Evolutionary conservation across 2,329 filamentous ascomycete genomes (phyloP).

Genomic region (Botrytis paeoniae): DNA sequence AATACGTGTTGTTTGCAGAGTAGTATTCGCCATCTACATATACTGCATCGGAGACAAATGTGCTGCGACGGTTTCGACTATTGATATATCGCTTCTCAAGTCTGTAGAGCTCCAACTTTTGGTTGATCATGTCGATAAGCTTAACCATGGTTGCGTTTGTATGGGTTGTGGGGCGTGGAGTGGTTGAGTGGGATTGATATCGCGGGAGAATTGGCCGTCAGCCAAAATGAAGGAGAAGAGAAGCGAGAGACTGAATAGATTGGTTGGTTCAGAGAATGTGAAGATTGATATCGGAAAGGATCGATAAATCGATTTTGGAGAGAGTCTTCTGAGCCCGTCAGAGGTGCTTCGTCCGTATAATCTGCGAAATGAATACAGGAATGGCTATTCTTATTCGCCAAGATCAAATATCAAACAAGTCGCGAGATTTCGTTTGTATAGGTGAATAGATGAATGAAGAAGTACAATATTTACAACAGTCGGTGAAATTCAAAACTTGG

Average conservation of each 20-base stretch:
- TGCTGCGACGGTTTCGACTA: conserved; percentile 79
- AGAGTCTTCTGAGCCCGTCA: background rate
- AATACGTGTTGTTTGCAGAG: conserved; percentile 10
- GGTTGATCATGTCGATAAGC: conserved; percentile 58
- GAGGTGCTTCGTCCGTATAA: background rate
- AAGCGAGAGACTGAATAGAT: background rate
- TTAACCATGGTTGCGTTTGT: conserved; percentile 36
- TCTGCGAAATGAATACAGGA: background rate
- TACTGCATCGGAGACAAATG: conserved; percentile 82
- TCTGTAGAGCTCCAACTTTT: conserved; percentile 84
- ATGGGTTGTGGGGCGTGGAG: conserved; percentile 3
- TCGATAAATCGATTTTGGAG: background rate
- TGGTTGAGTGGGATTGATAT: background rate
- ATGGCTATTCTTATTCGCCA: background rate
- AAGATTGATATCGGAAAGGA: background rate
- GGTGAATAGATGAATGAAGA: background rate
- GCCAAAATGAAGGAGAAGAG: conserved; percentile 1
- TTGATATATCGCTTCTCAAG: conserved; percentile 94
- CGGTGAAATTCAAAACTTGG: background rate
- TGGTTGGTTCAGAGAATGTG: background rate
- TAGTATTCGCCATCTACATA: conserved; percentile 93
- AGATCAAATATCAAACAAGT: background rate
- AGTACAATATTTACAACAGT: background rate
- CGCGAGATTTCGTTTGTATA: background rate
- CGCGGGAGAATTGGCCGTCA: background rate